Conservation (phyloP, 441 rosid genomes). For the Adansonia gregorii region DNA sequence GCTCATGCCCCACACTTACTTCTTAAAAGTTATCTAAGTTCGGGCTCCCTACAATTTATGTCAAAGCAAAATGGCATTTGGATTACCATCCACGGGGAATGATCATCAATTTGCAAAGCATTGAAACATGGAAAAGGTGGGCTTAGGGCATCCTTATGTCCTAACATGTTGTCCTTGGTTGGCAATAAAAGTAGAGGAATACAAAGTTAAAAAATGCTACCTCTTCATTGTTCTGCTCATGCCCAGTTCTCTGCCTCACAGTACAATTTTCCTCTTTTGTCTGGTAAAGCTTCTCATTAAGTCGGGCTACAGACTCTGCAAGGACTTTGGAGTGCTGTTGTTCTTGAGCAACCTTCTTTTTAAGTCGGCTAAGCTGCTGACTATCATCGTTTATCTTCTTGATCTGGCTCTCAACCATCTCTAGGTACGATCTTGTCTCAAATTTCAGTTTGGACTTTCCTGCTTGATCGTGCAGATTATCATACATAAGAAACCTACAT, state of each 20-base stretch:
- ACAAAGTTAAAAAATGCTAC: slow-evolving; percentile 34
- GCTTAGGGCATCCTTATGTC: background rate
- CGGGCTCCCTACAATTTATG: background rate
- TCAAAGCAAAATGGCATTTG: background rate
- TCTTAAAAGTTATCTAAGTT: background rate
- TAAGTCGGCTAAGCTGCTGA: slow-evolving; percentile 50
- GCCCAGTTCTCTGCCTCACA: slow-evolving; percentile 52
- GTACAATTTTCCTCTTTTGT: slow-evolving; percentile 50
- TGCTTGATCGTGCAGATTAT: slow-evolving; percentile 24
- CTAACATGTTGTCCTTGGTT: background rate
- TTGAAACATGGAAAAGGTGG: background rate
- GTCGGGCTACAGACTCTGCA: slow-evolving; percentile 45
- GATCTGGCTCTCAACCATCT: slow-evolving; percentile 53
- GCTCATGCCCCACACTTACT: background rate
- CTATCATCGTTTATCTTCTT: slow-evolving; percentile 59
- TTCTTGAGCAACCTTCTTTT: slow-evolving; percentile 49
- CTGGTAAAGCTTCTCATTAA: slow-evolving; percentile 53
- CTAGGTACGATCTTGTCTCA: slow-evolving; percentile 53
- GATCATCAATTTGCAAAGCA: background rate
- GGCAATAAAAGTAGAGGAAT: background rate
- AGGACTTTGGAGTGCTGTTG: slow-evolving; percentile 47
- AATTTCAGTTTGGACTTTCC: slow-evolving; percentile 48
- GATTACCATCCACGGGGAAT: background rate
- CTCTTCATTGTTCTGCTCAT: slow-evolving; percentile 71
- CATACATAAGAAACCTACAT: slow-evolving; percentile 1